phyloP scores from a whole-genome alignment of 352 stramenopile species.

The Phytopythium mirpurense region DNA sequence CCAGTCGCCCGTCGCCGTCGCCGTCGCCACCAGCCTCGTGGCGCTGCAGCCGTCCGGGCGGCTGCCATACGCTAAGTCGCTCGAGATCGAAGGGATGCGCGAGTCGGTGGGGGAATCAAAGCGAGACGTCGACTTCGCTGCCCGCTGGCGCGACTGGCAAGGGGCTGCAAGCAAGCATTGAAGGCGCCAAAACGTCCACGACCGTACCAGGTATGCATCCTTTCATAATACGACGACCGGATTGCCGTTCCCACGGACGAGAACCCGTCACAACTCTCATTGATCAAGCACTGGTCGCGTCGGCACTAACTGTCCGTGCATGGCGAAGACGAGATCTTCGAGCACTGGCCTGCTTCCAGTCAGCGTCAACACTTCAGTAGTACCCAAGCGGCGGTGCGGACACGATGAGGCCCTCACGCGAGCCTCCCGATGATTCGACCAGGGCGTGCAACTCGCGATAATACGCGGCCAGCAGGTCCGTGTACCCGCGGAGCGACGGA shows the following conservation, averaged over 20 bases:
- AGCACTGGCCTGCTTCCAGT: no score
- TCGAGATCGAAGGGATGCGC: slow-evolving; percentile 77
- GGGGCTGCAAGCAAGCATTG: not conserved
- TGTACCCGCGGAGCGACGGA: slow-evolving; percentile 53
- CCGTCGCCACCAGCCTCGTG: slow-evolving; percentile 12
- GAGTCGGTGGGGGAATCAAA: slow-evolving; percentile 54
- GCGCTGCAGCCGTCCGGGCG: slow-evolving; percentile 46
- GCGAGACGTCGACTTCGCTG: slow-evolving; percentile 35
- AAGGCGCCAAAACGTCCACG: no score
- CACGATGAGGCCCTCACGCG: slow-evolving; percentile 15
- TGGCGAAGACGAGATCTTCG: no score
- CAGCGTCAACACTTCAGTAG: no score
- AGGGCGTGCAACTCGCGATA: slow-evolving; percentile 41
- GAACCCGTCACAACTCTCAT: no score
- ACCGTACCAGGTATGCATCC: not conserved
- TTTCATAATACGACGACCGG: no score
- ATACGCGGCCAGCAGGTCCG: slow-evolving; percentile 63
- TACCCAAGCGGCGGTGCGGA: slow-evolving; percentile 51
- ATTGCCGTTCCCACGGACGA: no score
- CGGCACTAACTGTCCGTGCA: no score
- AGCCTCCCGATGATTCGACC: not conserved
- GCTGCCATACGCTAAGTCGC: slow-evolving; percentile 70
- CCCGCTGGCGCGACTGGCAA: slow-evolving; percentile 18
- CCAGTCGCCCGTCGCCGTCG: not conserved
- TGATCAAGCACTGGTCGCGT: no score